Conservation (phyloP, 208 protist species). For the Crithidia fasciculata region DNA sequence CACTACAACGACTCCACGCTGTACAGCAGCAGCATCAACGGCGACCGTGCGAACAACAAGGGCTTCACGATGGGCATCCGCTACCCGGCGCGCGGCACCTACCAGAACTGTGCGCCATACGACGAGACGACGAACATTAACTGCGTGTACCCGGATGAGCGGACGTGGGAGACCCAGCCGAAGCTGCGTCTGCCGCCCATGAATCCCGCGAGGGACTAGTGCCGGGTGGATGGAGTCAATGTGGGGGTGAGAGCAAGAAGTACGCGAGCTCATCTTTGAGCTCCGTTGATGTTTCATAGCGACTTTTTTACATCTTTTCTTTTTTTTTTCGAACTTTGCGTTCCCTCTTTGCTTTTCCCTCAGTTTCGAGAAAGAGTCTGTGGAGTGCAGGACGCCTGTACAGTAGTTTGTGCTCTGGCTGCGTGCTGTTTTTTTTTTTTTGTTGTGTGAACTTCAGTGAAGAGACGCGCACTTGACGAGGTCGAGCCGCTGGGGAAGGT, state of each 20-base stretch:
- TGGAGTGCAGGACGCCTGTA: no score
- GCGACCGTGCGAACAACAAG: slow-evolving; percentile 45
- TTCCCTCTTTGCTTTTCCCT: background rate
- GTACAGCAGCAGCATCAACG: slow-evolving; percentile 61
- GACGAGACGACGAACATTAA: slow-evolving; percentile 83
- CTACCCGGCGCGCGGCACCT: slow-evolving; percentile 79
- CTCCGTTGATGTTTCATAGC: no score
- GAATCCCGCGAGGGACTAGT: background rate
- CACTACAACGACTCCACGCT: slow-evolving; percentile 63
- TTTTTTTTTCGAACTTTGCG: background rate
- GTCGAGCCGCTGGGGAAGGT: no score
- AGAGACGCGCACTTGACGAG: no score
- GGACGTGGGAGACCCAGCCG: slow-evolving; percentile 53
- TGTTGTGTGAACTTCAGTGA: background rate
- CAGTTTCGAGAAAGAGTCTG: no score
- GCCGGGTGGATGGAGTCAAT: no score
- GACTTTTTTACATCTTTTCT: background rate
- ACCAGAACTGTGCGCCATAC: slow-evolving; percentile 68
- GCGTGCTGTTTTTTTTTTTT: background rate
- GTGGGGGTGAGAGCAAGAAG: no score
- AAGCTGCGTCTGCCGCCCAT: slow-evolving; percentile 32
- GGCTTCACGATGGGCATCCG: slow-evolving; percentile 76
- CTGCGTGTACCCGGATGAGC: slow-evolving; percentile 79
- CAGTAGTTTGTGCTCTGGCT: background rate
- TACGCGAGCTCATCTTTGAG: no score